phyloP scores from a whole-genome alignment of 257 asterid genomes.

The Salvia hispanica region DNA sequence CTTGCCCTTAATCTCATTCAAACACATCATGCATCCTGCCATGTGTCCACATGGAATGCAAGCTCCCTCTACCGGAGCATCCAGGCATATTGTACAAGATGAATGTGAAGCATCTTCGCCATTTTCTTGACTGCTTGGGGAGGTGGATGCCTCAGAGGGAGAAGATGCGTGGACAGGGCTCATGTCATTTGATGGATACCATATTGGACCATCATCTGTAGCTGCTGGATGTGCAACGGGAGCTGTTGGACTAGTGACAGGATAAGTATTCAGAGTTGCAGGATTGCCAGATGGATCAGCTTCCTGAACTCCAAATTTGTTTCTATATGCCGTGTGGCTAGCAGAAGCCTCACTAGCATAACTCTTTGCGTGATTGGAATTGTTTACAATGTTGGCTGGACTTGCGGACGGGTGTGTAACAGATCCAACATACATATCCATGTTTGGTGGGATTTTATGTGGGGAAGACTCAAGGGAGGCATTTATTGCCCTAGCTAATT shows the following conservation, averaged over 20 bases:
- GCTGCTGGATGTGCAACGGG: conserved; percentile 33
- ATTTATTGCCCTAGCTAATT: conserved; percentile 61
- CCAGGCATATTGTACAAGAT: conserved; percentile 77
- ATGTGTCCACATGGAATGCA: conserved; percentile 95
- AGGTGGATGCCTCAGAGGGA: conserved; percentile 26
- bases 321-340: conserved; percentile 35
- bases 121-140: conserved; percentile 29
- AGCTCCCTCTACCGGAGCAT: conserved; percentile 84
- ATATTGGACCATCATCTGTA: conserved; percentile 57
- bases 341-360: conserved; percentile 34
- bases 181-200: conserved; percentile 69
- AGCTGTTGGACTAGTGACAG: conserved; percentile 35
- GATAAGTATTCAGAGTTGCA: conserved; percentile 34
- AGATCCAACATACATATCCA: conserved; percentile 37
- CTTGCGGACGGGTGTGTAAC: conserved; percentile 44
- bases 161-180: conserved; percentile 47
- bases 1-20: conserved; percentile 68
- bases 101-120: conserved; percentile 36
- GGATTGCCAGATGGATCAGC: conserved; percentile 37
- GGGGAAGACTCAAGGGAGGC: conserved; percentile 65
- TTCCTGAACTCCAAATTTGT: conserved; percentile 39
- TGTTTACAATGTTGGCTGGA: conserved; percentile 28
- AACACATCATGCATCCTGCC: conserved; percentile 93
- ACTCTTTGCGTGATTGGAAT: conserved; percentile 32
- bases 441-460: conserved; percentile 35